Evolutionary conservation across 2,329 filamentous ascomycete genomes (phyloP).

Genomic region (Colletotrichum higginsianum): DNA sequence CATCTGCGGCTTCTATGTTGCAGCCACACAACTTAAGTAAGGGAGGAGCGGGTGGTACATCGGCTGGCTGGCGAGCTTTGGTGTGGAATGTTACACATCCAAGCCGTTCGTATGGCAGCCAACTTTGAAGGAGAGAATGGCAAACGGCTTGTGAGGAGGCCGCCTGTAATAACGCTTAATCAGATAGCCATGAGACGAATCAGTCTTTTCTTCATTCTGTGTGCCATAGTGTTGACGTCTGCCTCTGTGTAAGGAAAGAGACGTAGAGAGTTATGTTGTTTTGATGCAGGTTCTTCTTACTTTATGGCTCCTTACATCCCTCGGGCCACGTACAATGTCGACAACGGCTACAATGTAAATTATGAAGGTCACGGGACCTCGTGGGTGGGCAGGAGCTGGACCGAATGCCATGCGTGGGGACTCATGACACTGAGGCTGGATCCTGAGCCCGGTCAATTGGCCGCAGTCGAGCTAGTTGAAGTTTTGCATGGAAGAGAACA

Average conservation of each 20-base stretch:
- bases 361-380: not conserved
- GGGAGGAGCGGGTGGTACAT: too few relatives aligned
- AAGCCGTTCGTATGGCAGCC: not conserved
- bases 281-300: not conserved
- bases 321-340: too few relatives aligned
- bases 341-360: not conserved
- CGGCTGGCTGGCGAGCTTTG: not conserved
- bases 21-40: not conserved
- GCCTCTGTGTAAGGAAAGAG: not conserved
- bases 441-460: too few relatives aligned
- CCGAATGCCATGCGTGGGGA: too few relatives aligned
- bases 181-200: constrained; percentile 1
- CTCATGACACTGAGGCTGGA: not conserved
- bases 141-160: not conserved
- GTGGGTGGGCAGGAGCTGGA: not conserved
- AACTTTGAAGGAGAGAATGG: not conserved
- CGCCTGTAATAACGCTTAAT: constrained; percentile 34
- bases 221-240: not conserved
- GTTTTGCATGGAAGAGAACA: not conserved
- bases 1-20: not conserved
- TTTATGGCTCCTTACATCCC: not conserved
- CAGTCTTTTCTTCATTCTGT: not conserved
- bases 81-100: not conserved
- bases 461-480: not conserved
- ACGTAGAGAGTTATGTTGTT: too few relatives aligned